Base-by-base conservation (phyloP, 164 flowering plant genomes). In the Litsea cubeba region DNA sequence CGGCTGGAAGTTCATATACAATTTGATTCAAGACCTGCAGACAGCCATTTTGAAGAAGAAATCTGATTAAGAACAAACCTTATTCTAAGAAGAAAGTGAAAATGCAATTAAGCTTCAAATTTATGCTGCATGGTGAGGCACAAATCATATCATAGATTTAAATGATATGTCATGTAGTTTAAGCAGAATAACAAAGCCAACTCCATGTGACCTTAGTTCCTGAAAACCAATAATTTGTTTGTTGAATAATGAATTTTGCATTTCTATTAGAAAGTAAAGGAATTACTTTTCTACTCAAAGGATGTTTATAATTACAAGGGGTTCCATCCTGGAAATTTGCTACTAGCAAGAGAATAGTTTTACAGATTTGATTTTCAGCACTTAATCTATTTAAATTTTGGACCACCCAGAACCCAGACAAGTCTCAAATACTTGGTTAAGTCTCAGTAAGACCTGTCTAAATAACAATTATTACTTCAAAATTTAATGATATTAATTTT, bases 1-100 rank as follows among this genome's bases (percentile, higher is more conserved):
- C 98, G 49, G 91, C 87, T 79, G 99, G 99, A 75, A 95, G 94
- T 81, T 90, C 98, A 81, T 78, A 92, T 6, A 95, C 91, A 77
- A 95, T 95, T 82, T 95, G 97, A 85, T 95, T 93, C 78, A 95
- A 68, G 58, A 95, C 93, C 99, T 95, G 88, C 71, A 84, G 26
- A 72, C 18, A 77, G 20, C 73, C 66, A 73, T 17, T 49, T 22
- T 50, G 71, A 70, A 69, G 11, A 14, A 28, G 3, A 66, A 17
- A 35, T 25, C 46, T 32, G 20, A 66, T 28, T 10, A 26, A 8
- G 8, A 51, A 70, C 4, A 51, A 25, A 2, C 5, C 6, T 17
- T 3, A 68, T 26, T 12, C 22, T 30, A 49, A 24, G 51, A n/a
- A 70, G 28, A 62, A 24, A 67, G 46, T 18, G 11, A 20, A 6